A percentile compares a stretch with the other conserved stretches of the same genome.
phyloP scores from a whole-genome alignment of 768 basidiomycete genomes.

The Mycena capillaripes region DNA sequence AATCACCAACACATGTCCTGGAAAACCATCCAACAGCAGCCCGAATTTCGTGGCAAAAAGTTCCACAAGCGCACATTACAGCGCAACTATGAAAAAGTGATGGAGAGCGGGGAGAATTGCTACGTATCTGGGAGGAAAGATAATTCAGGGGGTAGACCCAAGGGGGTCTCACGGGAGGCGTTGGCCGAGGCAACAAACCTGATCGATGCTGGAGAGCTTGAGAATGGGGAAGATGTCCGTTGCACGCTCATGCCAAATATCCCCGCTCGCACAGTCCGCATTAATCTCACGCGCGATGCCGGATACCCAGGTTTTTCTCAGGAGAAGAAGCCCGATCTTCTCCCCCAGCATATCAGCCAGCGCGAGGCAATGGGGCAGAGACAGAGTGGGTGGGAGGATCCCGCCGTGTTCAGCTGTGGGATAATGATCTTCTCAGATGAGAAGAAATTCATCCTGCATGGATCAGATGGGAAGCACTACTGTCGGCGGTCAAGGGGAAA shows the following conservation, averaged over 20 bases:
- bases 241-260: background rate
- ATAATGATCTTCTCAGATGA: background rate
- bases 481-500: background rate
- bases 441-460: background rate
- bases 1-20: too few species aligned
- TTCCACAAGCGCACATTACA: background rate
- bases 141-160: too few species aligned
- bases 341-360: background rate
- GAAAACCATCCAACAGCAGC: too few species aligned
- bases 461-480: background rate
- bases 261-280: background rate
- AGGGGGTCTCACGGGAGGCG: background rate
- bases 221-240: background rate
- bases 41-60: background rate
- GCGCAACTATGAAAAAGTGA: background rate
- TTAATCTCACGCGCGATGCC: background rate
- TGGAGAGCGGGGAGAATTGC: background rate
- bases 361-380: background rate
- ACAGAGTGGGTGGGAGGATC: background rate
- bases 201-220: background rate
- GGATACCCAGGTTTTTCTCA: background rate
- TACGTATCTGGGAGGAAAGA: background rate
- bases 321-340: background rate
- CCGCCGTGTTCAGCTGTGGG: background rate
- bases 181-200: background rate